These are phyloP conservation scores for Cyathus olla DNA, from an alignment of 1,284 basidiomycete genomes.

Conservation along the genomic window DNA sequence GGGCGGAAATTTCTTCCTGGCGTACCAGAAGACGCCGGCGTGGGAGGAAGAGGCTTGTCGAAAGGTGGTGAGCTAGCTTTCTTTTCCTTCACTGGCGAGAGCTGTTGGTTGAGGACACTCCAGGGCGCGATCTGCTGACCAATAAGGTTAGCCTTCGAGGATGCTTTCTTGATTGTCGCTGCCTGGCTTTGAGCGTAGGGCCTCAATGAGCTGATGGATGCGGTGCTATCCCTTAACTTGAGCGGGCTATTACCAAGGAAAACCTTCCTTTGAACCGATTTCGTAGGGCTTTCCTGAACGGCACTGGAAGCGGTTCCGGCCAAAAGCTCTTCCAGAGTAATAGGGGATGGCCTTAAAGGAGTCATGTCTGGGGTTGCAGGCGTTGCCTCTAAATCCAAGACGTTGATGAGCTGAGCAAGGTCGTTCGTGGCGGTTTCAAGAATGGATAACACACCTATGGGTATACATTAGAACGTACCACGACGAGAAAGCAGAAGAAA, in stretches of 20 bases:
- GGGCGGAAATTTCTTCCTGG: slow-evolving; percentile 33
- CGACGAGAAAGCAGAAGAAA: not conserved
- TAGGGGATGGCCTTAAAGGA: slow-evolving; percentile 43
- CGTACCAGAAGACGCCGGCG: slow-evolving; percentile 25
- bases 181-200: slow-evolving; percentile 59
- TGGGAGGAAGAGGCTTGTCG: slow-evolving; percentile 18
- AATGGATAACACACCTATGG: slow-evolving; percentile 70
- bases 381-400: slow-evolving; percentile 79
- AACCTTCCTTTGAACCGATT: slow-evolving; percentile 13
- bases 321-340: slow-evolving; percentile 18
- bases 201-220: slow-evolving; percentile 67
- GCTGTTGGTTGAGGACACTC: slow-evolving; percentile 59
- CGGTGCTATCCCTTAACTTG: slow-evolving; percentile 51
- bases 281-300: slow-evolving; percentile 50
- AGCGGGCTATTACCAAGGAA: slow-evolving; percentile 34
- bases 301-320: slow-evolving; percentile 6
- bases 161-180: slow-evolving; percentile 12
- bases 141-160: slow-evolving; percentile 38
- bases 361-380: slow-evolving; percentile 66
- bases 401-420: slow-evolving; percentile 78
- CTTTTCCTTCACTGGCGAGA: slow-evolving; percentile 56
- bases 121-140: slow-evolving; percentile 76
- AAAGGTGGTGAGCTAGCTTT: slow-evolving; percentile 19
- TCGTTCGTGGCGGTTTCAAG: slow-evolving; percentile 83
- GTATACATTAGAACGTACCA: slow-evolving; percentile 4